Base-by-base conservation (phyloP, 257 asterid species). In the Solanum pennellii region DNA sequence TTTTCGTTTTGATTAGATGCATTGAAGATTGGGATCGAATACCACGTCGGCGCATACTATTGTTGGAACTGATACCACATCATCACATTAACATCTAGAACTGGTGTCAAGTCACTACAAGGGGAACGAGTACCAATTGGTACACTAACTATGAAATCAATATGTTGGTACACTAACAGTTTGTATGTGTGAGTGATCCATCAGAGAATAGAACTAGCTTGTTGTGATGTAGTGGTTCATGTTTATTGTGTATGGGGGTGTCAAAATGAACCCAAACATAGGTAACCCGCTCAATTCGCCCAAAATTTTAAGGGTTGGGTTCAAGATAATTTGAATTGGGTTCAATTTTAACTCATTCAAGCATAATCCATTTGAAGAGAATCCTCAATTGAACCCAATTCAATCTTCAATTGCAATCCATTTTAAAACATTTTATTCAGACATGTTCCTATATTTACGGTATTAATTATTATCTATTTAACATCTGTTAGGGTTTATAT, bases 111-210 rank as follows among this genome's bases (percentile, higher is more conserved):
- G n/a, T 1, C 23, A 4, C 2, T 56, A 56, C 65, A 56, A 56
- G n/a, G n/a, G n/a, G 11, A 52, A 56, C 11, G 0, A 0, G n/a
- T 56, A 56, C n/a, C 65, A 52, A 18, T 0, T 3, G n/a, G n/a
- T 56, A 56, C 65, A 56, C 65, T 56, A 56, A 56, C 65, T 18
- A 56, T 56, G 65, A 18, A 4, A 56, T 16, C 0, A 2, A 18
- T 18, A 56, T n/a, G 9, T 1, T 1, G 65, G 9, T 56, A 56
- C n/a, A 56, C n/a, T 56, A 56, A 56, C 2, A 18, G 5, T 56
- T 56, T 56, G n/a, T 56, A 56, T 56, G 12, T 7, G n/a, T 56
- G n/a, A 10, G 65, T 18, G 35, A 33, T 56, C 65, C 2, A 56
- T 56, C 1, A 56, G n/a, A 56, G 65, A 56, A 18, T 2, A 0